phyloP scores from a whole-genome alignment of 2,329 filamentous ascomycete genomes.

The Aspergillus uvarum region DNA sequence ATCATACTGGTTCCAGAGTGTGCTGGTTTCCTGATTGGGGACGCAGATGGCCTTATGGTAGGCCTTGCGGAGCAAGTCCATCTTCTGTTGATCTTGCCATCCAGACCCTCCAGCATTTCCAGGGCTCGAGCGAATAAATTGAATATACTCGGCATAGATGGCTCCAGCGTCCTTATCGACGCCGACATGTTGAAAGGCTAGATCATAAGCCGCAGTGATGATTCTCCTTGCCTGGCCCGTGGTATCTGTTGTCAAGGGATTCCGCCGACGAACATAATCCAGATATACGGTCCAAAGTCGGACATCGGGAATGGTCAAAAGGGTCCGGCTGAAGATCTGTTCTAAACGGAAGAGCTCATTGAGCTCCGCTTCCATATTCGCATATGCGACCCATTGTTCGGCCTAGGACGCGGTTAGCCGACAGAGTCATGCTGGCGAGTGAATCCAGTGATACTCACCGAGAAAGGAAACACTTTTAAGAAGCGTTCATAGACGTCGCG shows the following conservation, averaged over 20 bases:
- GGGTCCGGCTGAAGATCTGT: conserved; percentile 75
- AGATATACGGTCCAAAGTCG: conserved; percentile 91
- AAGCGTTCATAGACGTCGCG: conserved; percentile 82
- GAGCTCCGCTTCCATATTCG: conserved; percentile 83
- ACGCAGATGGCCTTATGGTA: conserved; percentile 88
- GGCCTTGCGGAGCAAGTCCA: conserved; percentile 86
- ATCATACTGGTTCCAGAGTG: conserved; percentile 96
- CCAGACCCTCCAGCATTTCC: conserved; percentile 79
- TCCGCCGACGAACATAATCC: conserved; percentile 88
- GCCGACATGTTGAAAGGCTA: conserved; percentile 85
- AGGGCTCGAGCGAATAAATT: conserved; percentile 86
- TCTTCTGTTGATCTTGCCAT: conserved; percentile 98
- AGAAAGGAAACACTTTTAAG: conserved; percentile 81
- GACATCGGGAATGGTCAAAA: conserved; percentile 77
- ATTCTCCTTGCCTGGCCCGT: conserved; percentile 72
- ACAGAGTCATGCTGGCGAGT: neutral
- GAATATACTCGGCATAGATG: conserved; percentile 93
- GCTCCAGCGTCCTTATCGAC: conserved; percentile 85
- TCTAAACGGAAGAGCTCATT: conserved; percentile 81
- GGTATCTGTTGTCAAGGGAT: conserved; percentile 79
- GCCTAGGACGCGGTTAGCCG: conserved; percentile 60
- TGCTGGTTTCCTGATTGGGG: conserved; percentile 78
- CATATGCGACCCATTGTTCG: conserved; percentile 85
- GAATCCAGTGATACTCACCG: conserved; percentile 62
- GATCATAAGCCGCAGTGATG: conserved; percentile 85